Conservation (phyloP, 2,329 filamentous ascomycete species). For the Botrytis porri region DNA sequence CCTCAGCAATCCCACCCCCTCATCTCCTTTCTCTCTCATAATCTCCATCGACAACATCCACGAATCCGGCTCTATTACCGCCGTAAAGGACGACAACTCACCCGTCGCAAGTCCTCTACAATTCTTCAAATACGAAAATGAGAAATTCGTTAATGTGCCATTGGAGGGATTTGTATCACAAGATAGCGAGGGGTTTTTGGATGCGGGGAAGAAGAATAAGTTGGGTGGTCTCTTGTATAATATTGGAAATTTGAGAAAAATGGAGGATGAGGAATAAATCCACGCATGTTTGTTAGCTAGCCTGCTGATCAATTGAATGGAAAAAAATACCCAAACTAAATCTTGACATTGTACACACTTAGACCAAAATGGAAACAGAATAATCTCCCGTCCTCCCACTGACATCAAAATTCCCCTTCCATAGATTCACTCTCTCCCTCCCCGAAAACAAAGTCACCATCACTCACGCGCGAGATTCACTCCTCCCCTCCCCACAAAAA, state of each 20-base stretch:
- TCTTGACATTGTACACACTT: background rate
- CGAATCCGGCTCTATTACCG: constrained; percentile 47
- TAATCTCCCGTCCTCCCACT: background rate
- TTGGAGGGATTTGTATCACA: constrained; percentile 1
- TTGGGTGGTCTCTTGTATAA: constrained; percentile 42
- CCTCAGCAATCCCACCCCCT: constrained; percentile 24
- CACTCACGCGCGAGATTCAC: too few relatives aligned
- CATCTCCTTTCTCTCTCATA: constrained; percentile 39
- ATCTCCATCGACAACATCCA: constrained; percentile 55
- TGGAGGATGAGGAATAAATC: constrained; percentile 28
- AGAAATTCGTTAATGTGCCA: constrained; percentile 14
- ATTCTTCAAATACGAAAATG: constrained; percentile 22
- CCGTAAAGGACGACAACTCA: constrained; percentile 30
- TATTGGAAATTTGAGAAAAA: constrained; percentile 38
- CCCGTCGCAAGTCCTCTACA: constrained; percentile 21
- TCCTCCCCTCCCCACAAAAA: background rate
- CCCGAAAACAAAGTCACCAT: too few relatives aligned
- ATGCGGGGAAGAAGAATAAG: constrained; percentile 38
- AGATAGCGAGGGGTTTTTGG: constrained; percentile 14
- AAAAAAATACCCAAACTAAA: background rate
- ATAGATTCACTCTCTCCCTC: background rate
- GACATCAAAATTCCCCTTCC: background rate
- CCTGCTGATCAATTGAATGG: background rate
- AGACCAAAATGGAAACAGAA: background rate
- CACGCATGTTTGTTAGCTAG: background rate